Base-by-base conservation (phyloP, 768 basidiomycete species). In the Phylloporus arenicola region DNA sequence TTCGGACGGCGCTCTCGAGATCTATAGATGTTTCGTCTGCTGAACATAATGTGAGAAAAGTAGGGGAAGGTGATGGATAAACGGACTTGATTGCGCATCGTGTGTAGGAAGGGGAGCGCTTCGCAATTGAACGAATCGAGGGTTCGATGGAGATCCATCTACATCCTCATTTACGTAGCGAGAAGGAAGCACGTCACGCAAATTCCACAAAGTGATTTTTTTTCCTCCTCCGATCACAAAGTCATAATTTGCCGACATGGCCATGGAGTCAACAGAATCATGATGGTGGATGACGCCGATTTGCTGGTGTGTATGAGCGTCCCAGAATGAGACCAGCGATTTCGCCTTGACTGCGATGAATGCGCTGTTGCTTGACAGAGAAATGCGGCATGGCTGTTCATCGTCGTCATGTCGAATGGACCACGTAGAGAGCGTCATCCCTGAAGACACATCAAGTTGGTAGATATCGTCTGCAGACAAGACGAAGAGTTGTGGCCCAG, bases 261-360 rank as follows among this genome's bases (percentile, higher is more conserved):
- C 41, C 22, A 56, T 47, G 9, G 17, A 43, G 9, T 6, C 17
- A n/a, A 50, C 5, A 1, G 6, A 0, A 12, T 5, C 16, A 1
- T 24, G 8, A 17, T 56, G 44, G 20, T 29, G n/a, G 7, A 56
- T 20, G 11, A 19, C 1, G 22, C 53, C 55, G 1, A 55, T 44
- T 40, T 29, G 22, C 9, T 50, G 42, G 25, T 9, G 38, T 6
- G 52, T 56, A 3, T 24, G 25, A 7, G 31, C 37, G 9, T 56
- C 53, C 55, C 53, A 55, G 27, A 56, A 51, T 0, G 53, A 47
- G 22, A 56, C 45, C 1, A 45, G 47, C 4, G 37, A 27, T 0
- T n/a, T 19, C 2, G 24, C 31, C 2, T 35, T 46, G 6, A 34
- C 44, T 17, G 45, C 52, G 20, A 56, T 19, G 14, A 55, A 50